Conservation (phyloP, 2,329 filamentous ascomycete species). For the Cordyceps cicadae region DNA sequence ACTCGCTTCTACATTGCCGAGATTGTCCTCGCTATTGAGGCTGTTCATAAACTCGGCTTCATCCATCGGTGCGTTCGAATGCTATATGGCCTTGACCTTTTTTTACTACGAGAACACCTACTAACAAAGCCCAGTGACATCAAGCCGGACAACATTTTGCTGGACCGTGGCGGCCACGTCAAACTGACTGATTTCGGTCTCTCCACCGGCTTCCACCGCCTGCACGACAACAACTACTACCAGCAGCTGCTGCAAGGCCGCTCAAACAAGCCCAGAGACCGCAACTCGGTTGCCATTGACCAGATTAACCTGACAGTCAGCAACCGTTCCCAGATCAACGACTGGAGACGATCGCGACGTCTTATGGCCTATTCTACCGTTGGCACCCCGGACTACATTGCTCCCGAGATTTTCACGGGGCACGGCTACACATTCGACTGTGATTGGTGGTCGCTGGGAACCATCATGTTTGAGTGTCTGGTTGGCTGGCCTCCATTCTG, state of each 20-base stretch:
- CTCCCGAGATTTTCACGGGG: conserved; percentile 94
- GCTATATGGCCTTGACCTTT: neutral
- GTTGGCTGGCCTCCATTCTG: conserved; percentile 99
- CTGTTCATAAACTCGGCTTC: conserved; percentile 94
- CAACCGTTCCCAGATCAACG: conserved; percentile 96
- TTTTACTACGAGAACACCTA: neutral
- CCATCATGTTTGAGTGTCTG: conserved; percentile 99
- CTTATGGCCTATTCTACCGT: conserved; percentile 98
- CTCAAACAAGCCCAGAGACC: conserved; percentile 65
- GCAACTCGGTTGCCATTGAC: conserved; percentile 91
- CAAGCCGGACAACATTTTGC: conserved; percentile 96
- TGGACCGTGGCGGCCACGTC: conserved; percentile 92
- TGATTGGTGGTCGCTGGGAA: conserved; percentile 98
- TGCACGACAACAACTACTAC: conserved; percentile 97
- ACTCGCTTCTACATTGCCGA: conserved; percentile 99
- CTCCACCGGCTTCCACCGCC: conserved; percentile 94
- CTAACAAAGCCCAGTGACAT: conserved; percentile 61
- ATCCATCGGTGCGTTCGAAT: conserved; percentile 75
- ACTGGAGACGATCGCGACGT: conserved; percentile 91
- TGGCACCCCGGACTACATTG: conserved; percentile 96
- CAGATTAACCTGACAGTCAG: conserved; percentile 97
- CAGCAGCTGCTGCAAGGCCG: conserved; percentile 84
- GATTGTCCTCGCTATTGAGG: conserved; percentile 95
- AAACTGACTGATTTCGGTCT: conserved; percentile 98
- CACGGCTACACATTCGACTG: conserved; percentile 95